phyloP scores from a whole-genome alignment of 495 filamentous ascomycete species.

The Lindgomyces ingoldianus region DNA sequence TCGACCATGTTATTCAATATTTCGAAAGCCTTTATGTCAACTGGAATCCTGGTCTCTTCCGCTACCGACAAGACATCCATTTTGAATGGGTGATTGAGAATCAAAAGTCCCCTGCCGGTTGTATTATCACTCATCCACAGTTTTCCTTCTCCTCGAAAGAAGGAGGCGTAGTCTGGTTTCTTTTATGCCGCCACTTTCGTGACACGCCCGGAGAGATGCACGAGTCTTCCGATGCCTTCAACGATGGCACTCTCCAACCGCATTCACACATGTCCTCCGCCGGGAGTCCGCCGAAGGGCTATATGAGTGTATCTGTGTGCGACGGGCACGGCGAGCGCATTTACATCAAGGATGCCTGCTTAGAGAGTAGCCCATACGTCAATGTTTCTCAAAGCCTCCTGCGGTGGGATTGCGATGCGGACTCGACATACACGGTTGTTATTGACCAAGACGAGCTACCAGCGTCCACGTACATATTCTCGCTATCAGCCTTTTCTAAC shows the following conservation, averaged over 20 bases:
- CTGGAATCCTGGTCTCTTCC: conserved; percentile 90
- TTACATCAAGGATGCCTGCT: conserved; percentile 65
- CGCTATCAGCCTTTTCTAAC: conserved; percentile 76
- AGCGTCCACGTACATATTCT: conserved; percentile 70
- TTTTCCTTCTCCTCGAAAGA: conserved; percentile 63
- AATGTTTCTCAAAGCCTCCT: conserved; percentile 92
- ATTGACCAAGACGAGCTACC: conserved; percentile 76
- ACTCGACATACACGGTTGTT: conserved; percentile 71
- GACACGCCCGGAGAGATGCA: conserved; percentile 30
- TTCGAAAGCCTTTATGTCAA: conserved; percentile 96
- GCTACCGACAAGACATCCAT: conserved; percentile 79
- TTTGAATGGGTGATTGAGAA: conserved; percentile 77
- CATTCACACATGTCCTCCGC: conserved; percentile 3
- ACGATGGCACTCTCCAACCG: conserved; percentile 22
- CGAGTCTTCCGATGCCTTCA: conserved; percentile 20
- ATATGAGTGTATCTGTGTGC: conserved; percentile 85
- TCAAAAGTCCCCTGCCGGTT: conserved; percentile 47
- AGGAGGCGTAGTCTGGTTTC: conserved; percentile 72
- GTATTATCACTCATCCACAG: conserved; percentile 80
- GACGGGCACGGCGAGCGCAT: conserved; percentile 71
- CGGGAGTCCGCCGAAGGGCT: conserved; percentile 49
- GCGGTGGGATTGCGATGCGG: conserved; percentile 63
- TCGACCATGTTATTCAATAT: conserved; percentile 79
- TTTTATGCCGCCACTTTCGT: conserved; percentile 80
- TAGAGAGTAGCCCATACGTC: conserved; percentile 77